Percentiles rank a stretch among this genome's conserved stretches.
Conservation (phyloP, 148 eudicot species). For the Camellia sinensis region DNA sequence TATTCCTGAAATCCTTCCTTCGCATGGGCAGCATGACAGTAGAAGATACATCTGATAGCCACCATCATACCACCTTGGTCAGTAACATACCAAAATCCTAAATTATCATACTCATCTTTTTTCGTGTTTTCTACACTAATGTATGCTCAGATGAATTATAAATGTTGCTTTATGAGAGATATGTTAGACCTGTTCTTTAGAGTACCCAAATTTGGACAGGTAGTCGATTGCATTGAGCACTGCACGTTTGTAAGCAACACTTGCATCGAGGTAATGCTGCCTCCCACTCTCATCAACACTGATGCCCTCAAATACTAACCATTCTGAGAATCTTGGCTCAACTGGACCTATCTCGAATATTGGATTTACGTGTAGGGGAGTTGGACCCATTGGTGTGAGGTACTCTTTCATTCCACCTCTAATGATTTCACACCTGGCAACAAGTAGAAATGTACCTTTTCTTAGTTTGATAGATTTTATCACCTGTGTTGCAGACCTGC, state of each 20-base stretch:
- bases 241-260: conserved; percentile 92
- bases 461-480: not conserved
- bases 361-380: conserved; percentile 86
- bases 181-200: conserved; percentile 76
- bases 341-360: conserved; percentile 93
- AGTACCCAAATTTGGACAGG: conserved; percentile 84
- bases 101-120: not conserved
- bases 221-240: conserved; percentile 94
- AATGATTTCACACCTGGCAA: conserved; percentile 79
- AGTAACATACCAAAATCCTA: not conserved
- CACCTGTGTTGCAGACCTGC: not conserved
- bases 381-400: conserved; percentile 98
- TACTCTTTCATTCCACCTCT: conserved; percentile 92
- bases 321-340: conserved; percentile 92
- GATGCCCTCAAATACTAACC: conserved; percentile 97
- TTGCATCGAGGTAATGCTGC: conserved; percentile 93
- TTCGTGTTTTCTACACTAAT: not conserved
- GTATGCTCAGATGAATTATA: not conserved
- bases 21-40: conserved; percentile 90
- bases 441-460: not conserved
- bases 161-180: conserved; percentile 7
- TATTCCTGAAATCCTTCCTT: conserved; percentile 94
- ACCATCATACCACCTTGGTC: conserved; percentile 15
- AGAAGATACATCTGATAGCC: conserved; percentile 70
- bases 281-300: conserved; percentile 93